Evolutionary conservation across 148 eudicot species (phyloP).

Genomic region (Euryodendron excelsum): DNA sequence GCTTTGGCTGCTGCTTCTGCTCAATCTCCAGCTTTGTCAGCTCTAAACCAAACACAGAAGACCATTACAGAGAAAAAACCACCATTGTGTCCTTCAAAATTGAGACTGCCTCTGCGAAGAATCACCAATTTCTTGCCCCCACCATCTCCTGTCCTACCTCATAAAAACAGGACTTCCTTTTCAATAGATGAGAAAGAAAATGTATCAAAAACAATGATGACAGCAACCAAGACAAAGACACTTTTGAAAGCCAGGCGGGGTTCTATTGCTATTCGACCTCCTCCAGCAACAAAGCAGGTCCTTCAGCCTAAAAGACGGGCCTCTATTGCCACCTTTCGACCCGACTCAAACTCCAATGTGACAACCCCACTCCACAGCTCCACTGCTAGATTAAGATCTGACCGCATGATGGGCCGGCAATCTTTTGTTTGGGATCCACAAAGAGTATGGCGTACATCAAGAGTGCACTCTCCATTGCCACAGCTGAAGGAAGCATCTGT

Average conservation of each 20-base stretch:
- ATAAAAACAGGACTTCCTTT: conserved; percentile 36
- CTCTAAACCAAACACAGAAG: conserved; percentile 42
- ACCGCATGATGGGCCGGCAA: conserved; percentile 43
- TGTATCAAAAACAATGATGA: conserved; percentile 15
- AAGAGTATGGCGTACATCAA: conserved; percentile 64
- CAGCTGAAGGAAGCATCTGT: conserved; percentile 24
- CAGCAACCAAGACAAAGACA: conserved; percentile 26
- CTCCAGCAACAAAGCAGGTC: conserved; percentile 27
- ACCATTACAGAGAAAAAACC: conserved; percentile 52
- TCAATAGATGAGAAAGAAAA: conserved; percentile 63
- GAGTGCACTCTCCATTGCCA: conserved; percentile 49
- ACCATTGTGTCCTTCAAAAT: conserved; percentile 63
- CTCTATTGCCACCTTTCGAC: conserved; percentile 50
- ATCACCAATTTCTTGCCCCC: conserved; percentile 61
- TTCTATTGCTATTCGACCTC: conserved; percentile 51
- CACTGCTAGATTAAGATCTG: conserved; percentile 25
- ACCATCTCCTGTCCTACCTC: conserved; percentile 37
- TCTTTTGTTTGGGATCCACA: conserved; percentile 61
- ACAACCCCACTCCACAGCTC: conserved; percentile 33
- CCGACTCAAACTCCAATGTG: conserved; percentile 23
- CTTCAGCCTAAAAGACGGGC: conserved; percentile 61
- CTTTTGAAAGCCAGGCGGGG: conserved; percentile 54
- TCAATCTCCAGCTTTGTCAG: conserved; percentile 39
- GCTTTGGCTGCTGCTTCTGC: conserved; percentile 55
- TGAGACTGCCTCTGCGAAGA: conserved; percentile 68